Evolutionary conservation across 768 basidiomycete genomes (phyloP), one percentile per base, ranked within the genome.

Genomic region (Tylopilus plumbeoviolaceoides): DNA sequence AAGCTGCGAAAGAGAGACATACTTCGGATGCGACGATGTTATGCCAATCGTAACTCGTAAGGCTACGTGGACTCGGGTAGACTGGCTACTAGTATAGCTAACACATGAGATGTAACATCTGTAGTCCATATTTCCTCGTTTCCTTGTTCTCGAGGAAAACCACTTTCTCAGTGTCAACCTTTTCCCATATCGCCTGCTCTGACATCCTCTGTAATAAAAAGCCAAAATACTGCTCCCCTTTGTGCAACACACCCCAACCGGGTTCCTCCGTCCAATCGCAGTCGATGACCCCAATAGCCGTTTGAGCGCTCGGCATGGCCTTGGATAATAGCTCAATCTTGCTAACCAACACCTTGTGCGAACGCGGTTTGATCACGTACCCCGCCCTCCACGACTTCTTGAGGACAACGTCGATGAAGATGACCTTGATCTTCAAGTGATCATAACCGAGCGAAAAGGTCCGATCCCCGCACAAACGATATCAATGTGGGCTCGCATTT

Each of bases 401-500:
- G 44, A 52, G 50, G 18, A 28, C 18, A 2, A 45, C 38, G 12
- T 54, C 23, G 12, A 55, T 5, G 11, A 46, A 9, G 25, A 55
- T 23, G 25, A 46, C 54, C 17, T 20, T 55, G 25, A 53, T 55
- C 39, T 14, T 55, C 17, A 55, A 38, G 20, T 53, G 54, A 36
- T 46, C 44, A 5, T 46, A 45, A 15, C 31, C 44, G 8, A 55
- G 30, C 12, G 44, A 53, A 35, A 52, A 54, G 25, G 44, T 35
- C 4, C 50, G 50, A 8, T 55, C 50, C 1, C 50, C 44, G 9
- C 54, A 45, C 18, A 54, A 6, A 21, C 39, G 44, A 46, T 54
- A 46, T 1, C 12, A 50, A 18, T 54, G 44, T 11, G 38, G 39
- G 18, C 21, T n/a, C 5, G 14, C 10, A 30, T 52, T 6, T 15